Conservation (phyloP, 2,329 filamentous ascomycete species). For the Nigrospora oryzae region DNA sequence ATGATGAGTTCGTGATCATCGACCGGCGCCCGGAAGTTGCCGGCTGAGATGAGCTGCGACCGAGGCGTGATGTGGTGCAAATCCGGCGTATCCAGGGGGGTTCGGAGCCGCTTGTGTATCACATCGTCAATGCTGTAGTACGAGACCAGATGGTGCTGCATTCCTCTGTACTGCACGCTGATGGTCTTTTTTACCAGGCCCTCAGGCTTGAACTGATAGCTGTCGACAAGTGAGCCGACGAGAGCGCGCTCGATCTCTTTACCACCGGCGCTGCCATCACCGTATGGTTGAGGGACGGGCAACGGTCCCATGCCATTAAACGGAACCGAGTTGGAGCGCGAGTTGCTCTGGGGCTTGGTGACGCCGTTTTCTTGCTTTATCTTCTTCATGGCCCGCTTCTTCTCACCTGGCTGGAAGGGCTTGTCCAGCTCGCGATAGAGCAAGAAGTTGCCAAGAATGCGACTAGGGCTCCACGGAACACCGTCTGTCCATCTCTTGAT, state of each 20-base stretch:
- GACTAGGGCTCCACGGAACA: constrained; percentile 81
- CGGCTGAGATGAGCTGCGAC: constrained; percentile 46
- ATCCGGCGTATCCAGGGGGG: constrained; percentile 46
- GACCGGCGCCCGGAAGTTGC: constrained; percentile 59
- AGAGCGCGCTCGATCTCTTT: constrained; percentile 29
- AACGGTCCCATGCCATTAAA: not conserved
- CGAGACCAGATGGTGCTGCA: constrained; percentile 78
- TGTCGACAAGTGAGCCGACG: constrained; percentile 81
- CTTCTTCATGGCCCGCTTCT: constrained; percentile 75
- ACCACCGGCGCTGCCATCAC: constrained; percentile 1
- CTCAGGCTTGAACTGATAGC: constrained; percentile 75
- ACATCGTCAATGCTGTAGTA: constrained; percentile 83
- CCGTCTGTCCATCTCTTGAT: constrained; percentile 96
- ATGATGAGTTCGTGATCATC: constrained; percentile 35
- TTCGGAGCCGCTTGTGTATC: constrained; percentile 46
- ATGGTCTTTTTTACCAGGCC: constrained; percentile 92
- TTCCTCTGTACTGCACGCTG: constrained; percentile 64
- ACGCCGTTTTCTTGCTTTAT: constrained; percentile 36
- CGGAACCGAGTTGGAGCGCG: constrained; percentile 14
- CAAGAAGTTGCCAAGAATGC: constrained; percentile 76
- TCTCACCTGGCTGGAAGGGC: constrained; percentile 72
- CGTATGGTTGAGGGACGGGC: not conserved
- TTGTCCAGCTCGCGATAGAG: constrained; percentile 77
- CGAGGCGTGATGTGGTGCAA: constrained; percentile 46
- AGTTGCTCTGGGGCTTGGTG: constrained; percentile 20